These are phyloP conservation scores for Populus trichocarpa DNA, from an alignment of 441 rosid species.

Conservation along the genomic window DNA sequence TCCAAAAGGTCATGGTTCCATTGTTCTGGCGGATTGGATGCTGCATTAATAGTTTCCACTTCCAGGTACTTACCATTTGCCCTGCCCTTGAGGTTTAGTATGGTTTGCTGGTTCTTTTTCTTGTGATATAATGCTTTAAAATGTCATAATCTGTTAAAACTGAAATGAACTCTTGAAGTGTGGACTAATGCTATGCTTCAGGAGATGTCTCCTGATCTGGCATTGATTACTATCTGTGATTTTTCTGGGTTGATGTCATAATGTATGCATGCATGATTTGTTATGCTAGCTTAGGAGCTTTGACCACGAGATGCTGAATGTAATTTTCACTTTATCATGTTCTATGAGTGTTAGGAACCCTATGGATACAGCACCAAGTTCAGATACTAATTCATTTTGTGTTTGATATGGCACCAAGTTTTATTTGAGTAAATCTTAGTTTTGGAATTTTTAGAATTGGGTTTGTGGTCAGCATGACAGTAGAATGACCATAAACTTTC, in stretches of 20 bases:
- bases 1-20: constrained; percentile 71
- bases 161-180: not conserved
- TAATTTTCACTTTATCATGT: not conserved
- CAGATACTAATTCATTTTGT: not conserved
- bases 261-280: not conserved
- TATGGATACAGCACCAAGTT: not conserved
- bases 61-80: constrained; percentile 52
- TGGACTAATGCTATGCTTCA: not conserved
- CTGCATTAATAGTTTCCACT: constrained; percentile 80
- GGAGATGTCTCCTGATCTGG: not conserved
- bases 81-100: not conserved
- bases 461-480: no score
- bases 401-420: not conserved
- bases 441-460: not conserved
- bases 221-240: not conserved
- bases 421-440: not conserved
- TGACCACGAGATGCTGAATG: not conserved
- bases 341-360: not conserved
- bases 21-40: constrained; percentile 72
- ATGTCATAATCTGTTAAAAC: not conserved
- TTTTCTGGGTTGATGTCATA: not conserved
- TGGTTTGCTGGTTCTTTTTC: not conserved
- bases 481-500: not conserved
- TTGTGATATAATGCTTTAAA: not conserved
- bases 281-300: not conserved